Conservation (phyloP, 495 filamentous ascomycete species). For the Aspergillus carlsbadensis region DNA sequence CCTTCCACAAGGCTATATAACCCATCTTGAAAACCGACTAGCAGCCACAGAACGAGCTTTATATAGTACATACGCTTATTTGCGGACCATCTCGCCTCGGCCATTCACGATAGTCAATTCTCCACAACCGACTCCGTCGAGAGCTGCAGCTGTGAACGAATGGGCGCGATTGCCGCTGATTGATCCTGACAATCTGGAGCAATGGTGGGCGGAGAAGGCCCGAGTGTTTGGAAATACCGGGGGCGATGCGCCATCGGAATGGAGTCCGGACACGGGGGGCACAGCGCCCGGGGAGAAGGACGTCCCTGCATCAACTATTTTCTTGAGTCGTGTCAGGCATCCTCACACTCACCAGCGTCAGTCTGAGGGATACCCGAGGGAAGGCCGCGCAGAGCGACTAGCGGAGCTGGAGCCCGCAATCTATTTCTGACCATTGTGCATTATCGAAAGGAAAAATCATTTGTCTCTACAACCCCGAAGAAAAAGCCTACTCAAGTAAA, state of each 20-base stretch:
- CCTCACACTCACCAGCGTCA: neutral
- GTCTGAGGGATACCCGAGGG: neutral
- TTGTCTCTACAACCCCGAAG: neutral
- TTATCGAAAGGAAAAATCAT: neutral
- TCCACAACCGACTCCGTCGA: neutral
- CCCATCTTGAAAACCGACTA: constrained; percentile 24
- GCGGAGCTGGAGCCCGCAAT: constrained; percentile 12
- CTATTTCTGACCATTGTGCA: constrained; percentile 11
- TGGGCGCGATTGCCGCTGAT: constrained; percentile 19
- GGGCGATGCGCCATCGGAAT: constrained; percentile 2
- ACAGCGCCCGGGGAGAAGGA: neutral
- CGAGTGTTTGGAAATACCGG: constrained; percentile 11
- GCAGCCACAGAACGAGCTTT: constrained; percentile 23
- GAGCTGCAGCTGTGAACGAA: constrained; percentile 14
- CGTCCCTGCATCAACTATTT: neutral
- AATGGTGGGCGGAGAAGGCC: constrained; percentile 18
- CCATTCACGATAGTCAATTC: neutral
- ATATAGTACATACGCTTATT: constrained; percentile 14
- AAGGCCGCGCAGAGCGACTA: constrained; percentile 12
- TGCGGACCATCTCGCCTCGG: constrained; percentile 9
- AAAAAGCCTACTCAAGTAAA: neutral
- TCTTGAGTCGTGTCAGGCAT: neutral
- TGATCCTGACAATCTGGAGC: constrained; percentile 11
- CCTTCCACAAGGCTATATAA: constrained; percentile 26
- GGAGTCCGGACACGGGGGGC: neutral